Conservation (phyloP, 495 filamentous ascomycete species). For the Penicillium argentinense region DNA sequence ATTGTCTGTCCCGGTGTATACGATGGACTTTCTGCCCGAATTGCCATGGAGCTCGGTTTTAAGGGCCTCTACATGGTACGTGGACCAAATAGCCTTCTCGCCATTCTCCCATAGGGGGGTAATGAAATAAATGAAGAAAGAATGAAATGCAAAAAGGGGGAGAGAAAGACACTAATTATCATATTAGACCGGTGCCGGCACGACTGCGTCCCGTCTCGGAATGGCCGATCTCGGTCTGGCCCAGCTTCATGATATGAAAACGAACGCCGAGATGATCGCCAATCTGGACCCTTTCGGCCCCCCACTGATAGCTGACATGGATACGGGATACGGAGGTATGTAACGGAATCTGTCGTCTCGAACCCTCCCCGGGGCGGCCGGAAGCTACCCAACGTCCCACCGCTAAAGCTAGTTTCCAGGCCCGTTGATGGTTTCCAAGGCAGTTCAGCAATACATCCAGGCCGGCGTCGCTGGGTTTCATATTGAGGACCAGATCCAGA, state of each 20-base stretch:
- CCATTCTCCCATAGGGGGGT: too few relatives aligned
- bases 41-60: conserved; percentile 60
- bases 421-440: conserved; percentile 60
- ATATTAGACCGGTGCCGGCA: conserved; percentile 65
- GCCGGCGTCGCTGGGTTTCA: conserved; percentile 70
- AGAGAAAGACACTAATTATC: conserved; percentile 4
- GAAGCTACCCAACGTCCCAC: too few relatives aligned
- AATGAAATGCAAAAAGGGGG: too few relatives aligned
- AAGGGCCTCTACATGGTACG: conserved; percentile 67
- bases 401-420: too few relatives aligned
- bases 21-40: conserved; percentile 66
- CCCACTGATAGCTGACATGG: conserved; percentile 70
- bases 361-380: too few relatives aligned
- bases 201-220: conserved; percentile 61
- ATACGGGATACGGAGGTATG: conserved; percentile 63
- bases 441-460: conserved; percentile 64
- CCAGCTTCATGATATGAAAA: conserved; percentile 63
- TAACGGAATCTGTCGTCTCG: not conserved
- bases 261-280: conserved; percentile 66
- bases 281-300: conserved; percentile 55
- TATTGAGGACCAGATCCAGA: conserved; percentile 68
- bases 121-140: too few relatives aligned
- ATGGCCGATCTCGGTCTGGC: conserved; percentile 67
- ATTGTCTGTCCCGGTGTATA: conserved; percentile 67
- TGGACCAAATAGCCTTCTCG: too few relatives aligned